A percentile compares a stretch with the other conserved stretches of the same genome.
These are phyloP conservation scores for Onygenales sp. DNA, from an alignment of 2,329 filamentous ascomycete genomes.

Conservation along the genomic window DNA sequence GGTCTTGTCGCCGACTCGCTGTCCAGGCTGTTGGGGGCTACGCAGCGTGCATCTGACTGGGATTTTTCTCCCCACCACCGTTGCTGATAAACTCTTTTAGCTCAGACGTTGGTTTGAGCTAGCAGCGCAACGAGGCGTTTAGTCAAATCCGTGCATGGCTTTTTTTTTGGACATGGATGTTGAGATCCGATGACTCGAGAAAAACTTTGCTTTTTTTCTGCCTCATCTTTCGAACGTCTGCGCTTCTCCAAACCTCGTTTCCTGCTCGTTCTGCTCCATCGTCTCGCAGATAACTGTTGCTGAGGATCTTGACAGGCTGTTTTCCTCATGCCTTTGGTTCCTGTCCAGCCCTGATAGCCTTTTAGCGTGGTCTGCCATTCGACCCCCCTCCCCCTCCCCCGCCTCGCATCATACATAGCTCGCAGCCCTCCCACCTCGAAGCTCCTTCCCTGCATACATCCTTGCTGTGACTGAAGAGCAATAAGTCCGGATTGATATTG, in stretches of 20 bases:
- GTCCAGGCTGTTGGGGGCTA: background rate
- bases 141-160: background rate
- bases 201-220: background rate
- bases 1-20: too few relatives aligned
- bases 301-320: too few relatives aligned
- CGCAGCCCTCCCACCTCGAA: background rate
- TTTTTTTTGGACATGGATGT: background rate
- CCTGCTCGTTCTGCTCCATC: too few relatives aligned
- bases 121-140: background rate
- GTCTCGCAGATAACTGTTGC: too few relatives aligned
- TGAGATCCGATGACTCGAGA: background rate
- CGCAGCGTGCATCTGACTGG: background rate
- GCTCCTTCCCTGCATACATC: background rate
- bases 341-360: background rate
- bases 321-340: too few relatives aligned
- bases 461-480: background rate
- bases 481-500: background rate
- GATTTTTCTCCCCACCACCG: too few relatives aligned
- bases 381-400: background rate
- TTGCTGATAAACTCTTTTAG: too few relatives aligned
- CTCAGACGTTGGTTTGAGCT: too few relatives aligned
- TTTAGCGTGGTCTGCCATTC: background rate
- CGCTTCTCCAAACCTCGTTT: too few relatives aligned
- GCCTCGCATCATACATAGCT: background rate
- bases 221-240: background rate